Evolutionary conservation across 225 moss, liverwort and hornwort species (phyloP), one percentile per base, ranked within the genome.

Genomic region (Thuidium tamariscinum): DNA sequence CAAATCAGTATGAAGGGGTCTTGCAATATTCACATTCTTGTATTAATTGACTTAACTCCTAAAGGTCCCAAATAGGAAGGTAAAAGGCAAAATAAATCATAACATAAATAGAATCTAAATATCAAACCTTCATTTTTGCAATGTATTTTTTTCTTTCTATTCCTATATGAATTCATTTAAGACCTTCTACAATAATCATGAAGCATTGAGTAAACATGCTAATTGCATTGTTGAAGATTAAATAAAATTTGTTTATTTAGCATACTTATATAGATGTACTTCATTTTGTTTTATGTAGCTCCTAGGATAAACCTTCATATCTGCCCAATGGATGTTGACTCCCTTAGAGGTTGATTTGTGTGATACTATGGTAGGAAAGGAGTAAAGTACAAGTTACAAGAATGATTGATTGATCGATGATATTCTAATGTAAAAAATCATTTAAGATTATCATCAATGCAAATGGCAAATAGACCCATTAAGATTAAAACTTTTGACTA

Each of bases 311-410:
- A n/a, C 34, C 7, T 74, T 51, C 2, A 22, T 8, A n/a, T 21
- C 1, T 5, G 9, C 0, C 14, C 0, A n/a, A 0, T 74, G 4
- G 4, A 74, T 22, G 0, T 22, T 52, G 9, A 1, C 1, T 74
- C 20, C 22, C 1, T 13, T 22, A 74, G 13, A 5, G 1, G 0
- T 51, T 20, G 21, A 34, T 13, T 0, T 21, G 0, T 52, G 0
- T n/a, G 15, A 3, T 22, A 22, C 5, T 15, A 14, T 52, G 1
- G 0, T 1, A 49, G 1, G 20, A 20, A 22, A 13, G 13, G 1
- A 11, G 1, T 12, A 32, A 74, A n/a, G 14, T 51, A 22, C 5
- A 74, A 34, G 2, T 23, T 10, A 23, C 2, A 54, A n/a, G 49
- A 48, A 49, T 74, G 26, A 37, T n/a, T 69, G 6, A 78, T 54